Evolutionary conservation across 129 eudicot species (phyloP), one percentile per base, ranked within the genome.

Genomic region (Chrysanthemum makinoi): DNA sequence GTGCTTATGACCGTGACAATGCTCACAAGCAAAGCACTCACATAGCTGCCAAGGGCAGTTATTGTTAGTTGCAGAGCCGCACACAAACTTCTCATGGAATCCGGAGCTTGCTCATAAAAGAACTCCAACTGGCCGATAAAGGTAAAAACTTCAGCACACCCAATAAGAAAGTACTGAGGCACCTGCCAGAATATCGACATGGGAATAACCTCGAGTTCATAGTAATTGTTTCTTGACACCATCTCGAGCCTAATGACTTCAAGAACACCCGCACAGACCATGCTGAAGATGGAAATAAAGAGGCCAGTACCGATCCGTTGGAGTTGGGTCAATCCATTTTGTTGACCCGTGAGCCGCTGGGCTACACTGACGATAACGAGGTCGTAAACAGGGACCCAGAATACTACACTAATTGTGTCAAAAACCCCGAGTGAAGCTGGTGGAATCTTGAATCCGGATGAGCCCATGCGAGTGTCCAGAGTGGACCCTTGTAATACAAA

Each of bases 301-400:
- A 86, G 87, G 60, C 96, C 96, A 0, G 68, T 77, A 1, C 91
- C 89, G 62, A 89, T 83, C 48, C 89, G 72, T 48, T 89, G 91
- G 10, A 89, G 86, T 56, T 79, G 89, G 2, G 89, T 79, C 51
- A 89, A 61, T 19, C 96, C 96, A 22, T 68, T 68, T 72, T 68
- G 79, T n/a, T 86, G 81, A 18, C 87, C 84, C 2, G 89, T 83
- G 58, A 75, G 47, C 75, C 74, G 82, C 62, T 86, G 51, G 22
- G 79, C 51, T 12, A 73, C 13, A 7, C 70, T 79, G 15, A 80
- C 67, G 5, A 80, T 68, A 8, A 80, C 39, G 2, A 2, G 35
- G 54, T 80, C 80, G 3, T 80, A 80, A 26, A 80, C 50, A 1
- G 83, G 83, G 46, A 68, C 66, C 83, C 79, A 73, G 66, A 80